Base-by-base conservation (phyloP, 352 stramenopile genomes). In the Phytophthora citricola region DNA sequence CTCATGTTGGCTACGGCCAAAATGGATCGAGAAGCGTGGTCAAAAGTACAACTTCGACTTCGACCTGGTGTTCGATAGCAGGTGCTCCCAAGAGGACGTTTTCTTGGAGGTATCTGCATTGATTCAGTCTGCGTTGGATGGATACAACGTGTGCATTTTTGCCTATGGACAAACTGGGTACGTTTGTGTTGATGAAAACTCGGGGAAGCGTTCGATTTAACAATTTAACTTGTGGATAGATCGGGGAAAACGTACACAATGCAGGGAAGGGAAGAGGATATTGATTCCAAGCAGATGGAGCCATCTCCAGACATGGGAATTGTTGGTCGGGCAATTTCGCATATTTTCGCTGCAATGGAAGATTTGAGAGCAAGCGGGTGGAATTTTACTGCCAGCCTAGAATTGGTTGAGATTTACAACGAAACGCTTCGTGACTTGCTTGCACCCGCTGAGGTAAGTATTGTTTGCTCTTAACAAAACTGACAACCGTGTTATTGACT, bases 331-430 rank as follows among this genome's bases (percentile, higher is more conserved):
- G 78, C 87, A 4, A 91, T 95, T 59, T 65, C 73, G 14, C 87
- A 93, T 55, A 92, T 96, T 43, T 96, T 91, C 45, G 73, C 77
- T 5, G 78, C 76, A 7, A 86, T 92, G 29, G 77, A 76, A 10
- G 79, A 91, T 26, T 64, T 94, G 45, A 69, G 60, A 14, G 73
- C 73, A 17, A 91, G 84, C 29, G 85, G 87, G 17, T 96, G 89
- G 89, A 61, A 78, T n/a, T 94, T 94, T 47, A 64, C 48, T 15
- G 76, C 92, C 10, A 89, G 61, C 24, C 50, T 95, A 26, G 87
- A 95, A 65, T 85, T 99, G 69, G 83, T 99, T 24, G 97, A 99
- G 78, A 98, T 99, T 49, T 99, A 99, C 85, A 99, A 99, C 60
- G 97, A 99, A 73, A 92, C 96, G 12, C 79, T 99, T 32, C 81